Base-by-base conservation (phyloP, 129 eudicot species). In the Centaurea solstitialis region DNA sequence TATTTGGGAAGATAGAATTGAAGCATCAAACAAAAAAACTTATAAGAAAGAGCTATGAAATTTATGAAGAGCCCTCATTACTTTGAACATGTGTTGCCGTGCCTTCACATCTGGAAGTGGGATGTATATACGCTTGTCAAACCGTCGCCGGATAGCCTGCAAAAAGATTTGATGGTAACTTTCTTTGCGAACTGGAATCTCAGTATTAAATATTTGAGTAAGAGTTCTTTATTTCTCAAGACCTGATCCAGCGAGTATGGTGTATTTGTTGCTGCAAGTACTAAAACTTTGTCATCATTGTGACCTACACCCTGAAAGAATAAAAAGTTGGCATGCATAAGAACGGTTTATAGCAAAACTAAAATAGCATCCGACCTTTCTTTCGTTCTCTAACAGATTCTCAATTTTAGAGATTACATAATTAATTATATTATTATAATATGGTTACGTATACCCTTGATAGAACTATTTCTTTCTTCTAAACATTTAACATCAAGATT, bases 161-260 rank as follows among this genome's bases (percentile, higher is more conserved):
- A 81, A 74, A 57, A 81, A 17, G 9, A 9, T 68, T 38, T 38
- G n/a, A 17, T 50, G 3, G 21, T 20, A 45, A 20, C 28, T 74
- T 43, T 74, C 41, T 74, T 74, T 74, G 70, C 70, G 5, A 41
- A 26, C 6, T 41, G 70, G 12, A 67, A 65, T 8, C 9, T 47
- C 1, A 13, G 59, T 15, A 33, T 33, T 26, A 26, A 26, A 26
- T 26, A 26, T 26, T 26, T 67, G 26, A 41, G 9, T 6, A 28
- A 45, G 35, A 5, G 22, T 5, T 30, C 43, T 26, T 21, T 40
- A 0, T 40, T 53, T 37, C 62, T 30, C 30, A 57, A 43, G 53
- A 96, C 99, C 99, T 96, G 99, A 78, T 96, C 99, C 40, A 96
- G 85, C 75, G 99, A 91, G 87, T 96, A 96, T 64, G 99, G 99